Evolutionary conservation across 179 eudicot species (phyloP).

Genomic region (Actinidia arguta): DNA sequence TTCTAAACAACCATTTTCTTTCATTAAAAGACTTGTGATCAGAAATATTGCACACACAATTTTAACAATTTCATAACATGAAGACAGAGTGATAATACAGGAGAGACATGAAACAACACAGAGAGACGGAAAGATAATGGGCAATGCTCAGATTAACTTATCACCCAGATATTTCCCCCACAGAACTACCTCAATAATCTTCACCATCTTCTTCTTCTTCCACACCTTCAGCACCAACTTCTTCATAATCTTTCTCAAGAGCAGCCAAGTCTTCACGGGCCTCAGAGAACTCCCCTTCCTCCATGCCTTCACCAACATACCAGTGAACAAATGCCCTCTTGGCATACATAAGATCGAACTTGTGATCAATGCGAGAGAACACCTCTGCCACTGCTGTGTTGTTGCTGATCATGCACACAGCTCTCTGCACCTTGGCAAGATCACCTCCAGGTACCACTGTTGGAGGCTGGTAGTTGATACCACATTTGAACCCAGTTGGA

Average conservation of each 20-base stretch:
- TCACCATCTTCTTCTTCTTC: constrained; percentile 82
- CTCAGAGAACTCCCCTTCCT: constrained; percentile 91
- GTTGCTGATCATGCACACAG: constrained; percentile 94
- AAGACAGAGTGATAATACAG: not conserved
- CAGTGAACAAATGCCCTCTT: constrained; percentile 92
- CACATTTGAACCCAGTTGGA: constrained; percentile 93
- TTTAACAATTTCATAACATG: constrained; percentile 1
- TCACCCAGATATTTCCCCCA: not conserved
- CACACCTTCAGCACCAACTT: constrained; percentile 86
- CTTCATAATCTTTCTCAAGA: constrained; percentile 83
- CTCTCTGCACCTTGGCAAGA: constrained; percentile 91
- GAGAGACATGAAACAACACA: not conserved
- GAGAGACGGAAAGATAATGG: not conserved
- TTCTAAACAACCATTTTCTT: constrained; percentile 3
- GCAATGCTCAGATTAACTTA: not conserved
- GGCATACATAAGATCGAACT: constrained; percentile 91
- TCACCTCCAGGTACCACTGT: constrained; percentile 93
- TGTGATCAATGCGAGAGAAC: constrained; percentile 87
- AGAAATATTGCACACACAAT: not conserved
- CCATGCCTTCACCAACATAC: constrained; percentile 98
- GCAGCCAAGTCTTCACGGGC: constrained; percentile 96
- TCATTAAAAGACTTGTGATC: not conserved
- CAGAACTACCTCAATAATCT: constrained; percentile 39
- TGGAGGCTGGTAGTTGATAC: constrained; percentile 90
- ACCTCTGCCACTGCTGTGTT: constrained; percentile 92